A percentile compares a stretch with the other conserved stretches of the same genome.
phyloP scores from a whole-genome alignment of 2,329 filamentous ascomycete genomes.

The Paecilomyces variotii region DNA sequence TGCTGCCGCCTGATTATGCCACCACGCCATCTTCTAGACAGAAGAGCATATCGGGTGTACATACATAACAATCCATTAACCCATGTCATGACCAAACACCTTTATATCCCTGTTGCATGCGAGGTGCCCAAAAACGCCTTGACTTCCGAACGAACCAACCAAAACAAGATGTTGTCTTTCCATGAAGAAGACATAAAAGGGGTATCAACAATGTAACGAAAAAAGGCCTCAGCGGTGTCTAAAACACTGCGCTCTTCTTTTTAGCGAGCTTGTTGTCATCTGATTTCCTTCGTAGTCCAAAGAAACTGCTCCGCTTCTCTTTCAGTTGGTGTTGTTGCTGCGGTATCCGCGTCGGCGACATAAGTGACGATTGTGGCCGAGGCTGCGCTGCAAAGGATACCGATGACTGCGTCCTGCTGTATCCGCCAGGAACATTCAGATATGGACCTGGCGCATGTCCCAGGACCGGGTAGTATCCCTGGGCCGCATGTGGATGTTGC shows the following conservation, averaged over 20 bases:
- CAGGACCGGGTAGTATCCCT: conserved; percentile 3
- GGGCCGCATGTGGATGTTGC: conserved; percentile 2
- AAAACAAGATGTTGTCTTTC: not conserved
- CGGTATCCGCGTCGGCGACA: conserved; percentile 5
- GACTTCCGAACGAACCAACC: not conserved
- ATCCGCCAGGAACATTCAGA: conserved; percentile 7
- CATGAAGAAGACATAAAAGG: not conserved
- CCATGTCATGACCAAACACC: not conserved
- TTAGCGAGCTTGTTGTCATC: conserved; percentile 32
- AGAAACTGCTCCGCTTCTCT: conserved; percentile 39
- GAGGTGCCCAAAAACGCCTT: not conserved
- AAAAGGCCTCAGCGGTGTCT: conserved; percentile 1
- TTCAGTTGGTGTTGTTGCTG: conserved; percentile 14
- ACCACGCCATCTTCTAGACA: not conserved
- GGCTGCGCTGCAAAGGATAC: conserved; percentile 10
- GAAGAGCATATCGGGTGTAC: not conserved
- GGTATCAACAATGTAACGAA: not conserved
- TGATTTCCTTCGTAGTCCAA: conserved; percentile 31
- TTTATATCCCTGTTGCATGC: not conserved
- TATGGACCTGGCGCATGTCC: conserved; percentile 12
- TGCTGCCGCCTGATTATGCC: not conserved
- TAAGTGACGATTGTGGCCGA: conserved; percentile 10
- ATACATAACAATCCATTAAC: not conserved
- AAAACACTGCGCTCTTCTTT: conserved; percentile 42
- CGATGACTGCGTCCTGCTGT: conserved; percentile 14